phyloP scores from a whole-genome alignment of 805 yeast genomes.

The Peterozyma xylosa region DNA sequence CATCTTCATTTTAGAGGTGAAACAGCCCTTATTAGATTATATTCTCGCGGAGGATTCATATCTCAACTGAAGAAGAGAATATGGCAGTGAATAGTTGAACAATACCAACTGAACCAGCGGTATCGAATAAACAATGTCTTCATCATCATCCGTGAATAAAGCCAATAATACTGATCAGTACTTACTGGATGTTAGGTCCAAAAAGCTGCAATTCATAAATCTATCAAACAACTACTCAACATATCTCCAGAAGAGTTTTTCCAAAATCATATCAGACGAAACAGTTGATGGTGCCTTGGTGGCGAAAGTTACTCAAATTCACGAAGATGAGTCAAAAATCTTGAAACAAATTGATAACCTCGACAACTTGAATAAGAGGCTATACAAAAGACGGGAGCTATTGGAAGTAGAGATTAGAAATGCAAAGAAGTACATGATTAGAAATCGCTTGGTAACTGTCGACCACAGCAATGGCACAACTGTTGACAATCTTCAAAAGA shows the following conservation, averaged over 20 bases:
- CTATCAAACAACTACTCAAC: constrained; percentile 4
- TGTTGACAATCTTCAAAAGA: constrained; percentile 31
- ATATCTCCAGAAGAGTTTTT: constrained; percentile 5
- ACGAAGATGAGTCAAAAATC: constrained; percentile 20
- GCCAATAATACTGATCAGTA: constrained; percentile 1
- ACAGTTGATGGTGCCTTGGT: constrained; percentile 9
- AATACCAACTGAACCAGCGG: too few species aligned
- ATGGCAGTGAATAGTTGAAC: too few species aligned
- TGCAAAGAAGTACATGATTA: constrained; percentile 11
- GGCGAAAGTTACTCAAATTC: constrained; percentile 19
- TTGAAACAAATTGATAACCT: constrained; percentile 14
- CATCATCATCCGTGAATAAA: neutral
- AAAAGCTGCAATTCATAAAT: constrained; percentile 2
- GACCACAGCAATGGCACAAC: constrained; percentile 5
- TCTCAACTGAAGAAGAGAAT: too few species aligned
- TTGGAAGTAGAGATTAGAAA: constrained; percentile 12
- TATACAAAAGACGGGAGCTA: constrained; percentile 8
- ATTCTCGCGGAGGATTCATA: too few species aligned
- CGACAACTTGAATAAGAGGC: constrained; percentile 8
- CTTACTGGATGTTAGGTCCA: neutral
- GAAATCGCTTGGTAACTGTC: constrained; percentile 7
- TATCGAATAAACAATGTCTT: neutral
- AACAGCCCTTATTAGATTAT: too few species aligned
- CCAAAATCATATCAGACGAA: neutral
- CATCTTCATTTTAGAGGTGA: too few species aligned